A percentile compares a stretch with the other conserved stretches of the same genome.
Conservation (phyloP, 2,329 filamentous ascomycete species). For the Phoma sp. region DNA sequence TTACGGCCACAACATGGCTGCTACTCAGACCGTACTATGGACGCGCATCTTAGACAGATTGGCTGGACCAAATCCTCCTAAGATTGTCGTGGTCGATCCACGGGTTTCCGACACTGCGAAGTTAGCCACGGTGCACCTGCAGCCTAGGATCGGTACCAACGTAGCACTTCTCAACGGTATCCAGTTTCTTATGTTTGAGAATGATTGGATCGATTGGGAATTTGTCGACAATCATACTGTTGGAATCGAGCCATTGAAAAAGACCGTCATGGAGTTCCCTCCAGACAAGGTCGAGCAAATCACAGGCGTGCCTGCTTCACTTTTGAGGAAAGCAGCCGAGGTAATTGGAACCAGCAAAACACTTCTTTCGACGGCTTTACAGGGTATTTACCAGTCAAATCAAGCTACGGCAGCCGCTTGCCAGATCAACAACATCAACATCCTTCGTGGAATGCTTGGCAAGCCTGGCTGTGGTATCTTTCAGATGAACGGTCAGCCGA, state of each 20-base stretch:
- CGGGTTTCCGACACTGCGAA: constrained; percentile 14
- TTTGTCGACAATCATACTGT: constrained; percentile 11
- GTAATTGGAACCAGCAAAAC: constrained; percentile 16
- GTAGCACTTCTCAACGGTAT: constrained; percentile 15
- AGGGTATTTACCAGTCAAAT: constrained; percentile 15
- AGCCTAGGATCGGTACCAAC: constrained; percentile 15
- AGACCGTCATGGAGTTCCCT: constrained; percentile 8
- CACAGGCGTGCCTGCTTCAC: constrained; percentile 8
- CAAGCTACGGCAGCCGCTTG: constrained; percentile 14
- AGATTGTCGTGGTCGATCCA: constrained; percentile 14
- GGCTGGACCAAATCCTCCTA: constrained; percentile 7
- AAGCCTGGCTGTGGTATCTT: constrained; percentile 15
- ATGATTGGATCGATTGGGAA: constrained; percentile 13
- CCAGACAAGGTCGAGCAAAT: constrained; percentile 10
- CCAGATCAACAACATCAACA: constrained; percentile 16
- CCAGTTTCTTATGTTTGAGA: constrained; percentile 14
- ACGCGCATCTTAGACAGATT: constrained; percentile 9
- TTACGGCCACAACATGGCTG: constrained; percentile 14
- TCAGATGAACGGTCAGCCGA: constrained; percentile 16
- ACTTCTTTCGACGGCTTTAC: constrained; percentile 12
- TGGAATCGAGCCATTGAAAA: constrained; percentile 6
- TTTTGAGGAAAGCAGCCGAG: constrained; percentile 9
- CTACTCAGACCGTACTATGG: constrained; percentile 12
- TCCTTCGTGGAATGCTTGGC: constrained; percentile 10
- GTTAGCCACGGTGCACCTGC: constrained; percentile 12